Conservation (phyloP, 768 basidiomycete genomes). For the Candolleomyces efflorescens region DNA sequence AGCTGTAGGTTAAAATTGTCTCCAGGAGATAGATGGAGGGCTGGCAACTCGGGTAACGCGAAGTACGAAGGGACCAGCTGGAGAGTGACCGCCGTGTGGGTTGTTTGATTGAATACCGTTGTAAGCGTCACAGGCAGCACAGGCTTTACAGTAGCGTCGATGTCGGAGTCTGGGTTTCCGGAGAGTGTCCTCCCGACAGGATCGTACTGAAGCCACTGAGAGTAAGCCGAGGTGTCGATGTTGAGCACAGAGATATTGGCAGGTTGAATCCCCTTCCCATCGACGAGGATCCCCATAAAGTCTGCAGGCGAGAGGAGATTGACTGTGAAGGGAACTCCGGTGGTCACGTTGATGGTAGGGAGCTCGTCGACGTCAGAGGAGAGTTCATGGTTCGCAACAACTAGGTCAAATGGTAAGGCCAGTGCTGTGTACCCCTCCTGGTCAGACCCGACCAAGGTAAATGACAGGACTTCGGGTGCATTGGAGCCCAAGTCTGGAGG, state of each 20-base stretch:
- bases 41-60: conserved; percentile 48
- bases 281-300: conserved; percentile 59
- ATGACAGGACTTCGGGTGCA: conserved; percentile 39
- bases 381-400: conserved; percentile 68
- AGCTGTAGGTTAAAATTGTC: conserved; percentile 51
- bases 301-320: conserved; percentile 51
- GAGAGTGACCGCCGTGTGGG: conserved; percentile 61
- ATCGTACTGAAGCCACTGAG: conserved; percentile 60
- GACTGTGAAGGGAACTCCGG: conserved; percentile 48
- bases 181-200: conserved; percentile 48
- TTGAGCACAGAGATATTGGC: conserved; percentile 51
- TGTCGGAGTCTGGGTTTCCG: conserved; percentile 54
- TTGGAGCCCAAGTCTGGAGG: conserved; percentile 43
- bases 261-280: conserved; percentile 53
- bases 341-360: conserved; percentile 70
- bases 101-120: conserved; percentile 62
- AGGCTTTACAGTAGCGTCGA: conserved; percentile 21
- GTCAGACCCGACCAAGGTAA: conserved; percentile 69
- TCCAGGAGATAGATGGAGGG: conserved; percentile 50
- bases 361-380: conserved; percentile 42
- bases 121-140: conserved; percentile 58
- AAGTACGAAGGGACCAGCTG: conserved; percentile 75
- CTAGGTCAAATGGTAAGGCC: conserved; percentile 56
- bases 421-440: conserved; percentile 65
- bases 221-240: conserved; percentile 56